These are phyloP conservation scores for Annulohypoxylon truncatum DNA, from an alignment of 2,329 filamentous ascomycete species.

Conservation along the genomic window DNA sequence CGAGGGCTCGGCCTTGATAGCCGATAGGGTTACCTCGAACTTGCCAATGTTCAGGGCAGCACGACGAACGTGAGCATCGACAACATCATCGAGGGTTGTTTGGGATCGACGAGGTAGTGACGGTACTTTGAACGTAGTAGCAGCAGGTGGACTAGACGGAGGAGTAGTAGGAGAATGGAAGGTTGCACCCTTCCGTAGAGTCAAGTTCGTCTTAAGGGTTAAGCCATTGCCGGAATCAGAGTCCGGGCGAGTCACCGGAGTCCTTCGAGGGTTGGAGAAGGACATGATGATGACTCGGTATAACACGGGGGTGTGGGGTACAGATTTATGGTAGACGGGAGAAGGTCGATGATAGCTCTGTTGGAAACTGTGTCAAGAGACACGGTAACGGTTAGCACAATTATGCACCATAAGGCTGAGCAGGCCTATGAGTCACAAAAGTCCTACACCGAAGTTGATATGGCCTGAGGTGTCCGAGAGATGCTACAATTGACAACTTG, in stretches of 20 bases:
- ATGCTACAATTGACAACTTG: slow-evolving; percentile 43
- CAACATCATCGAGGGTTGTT: slow-evolving; percentile 76
- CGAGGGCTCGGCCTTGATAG: slow-evolving; percentile 55
- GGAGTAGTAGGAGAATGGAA: slow-evolving; percentile 65
- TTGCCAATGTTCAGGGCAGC: slow-evolving; percentile 73
- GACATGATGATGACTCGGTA: slow-evolving; percentile 59
- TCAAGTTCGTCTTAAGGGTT: slow-evolving; percentile 65
- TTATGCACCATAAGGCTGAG: slow-evolving; percentile 46
- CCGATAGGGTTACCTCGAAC: slow-evolving; percentile 71
- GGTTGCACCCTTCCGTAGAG: slow-evolving; percentile 78
- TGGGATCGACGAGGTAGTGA: slow-evolving; percentile 73
- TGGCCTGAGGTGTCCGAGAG: slow-evolving; percentile 44
- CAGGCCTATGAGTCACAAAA: slow-evolving; percentile 50
- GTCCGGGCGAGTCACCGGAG: slow-evolving; percentile 57
- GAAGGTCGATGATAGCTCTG: slow-evolving; percentile 32
- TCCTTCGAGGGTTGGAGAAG: slow-evolving; percentile 61
- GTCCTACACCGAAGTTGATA: slow-evolving; percentile 44
- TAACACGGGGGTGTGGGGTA: slow-evolving; percentile 44
- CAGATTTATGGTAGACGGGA: slow-evolving; percentile 33
- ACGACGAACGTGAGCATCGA: slow-evolving; percentile 75
- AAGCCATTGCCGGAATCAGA: slow-evolving; percentile 56
- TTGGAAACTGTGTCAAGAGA: slow-evolving; percentile 46
- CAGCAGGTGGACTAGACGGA: slow-evolving; percentile 52
- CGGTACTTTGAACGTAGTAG: slow-evolving; percentile 60
- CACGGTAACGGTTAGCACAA: slow-evolving; percentile 47